These are phyloP conservation scores for Harrya chromipes DNA, from an alignment of 768 basidiomycete species.

Conservation along the genomic window DNA sequence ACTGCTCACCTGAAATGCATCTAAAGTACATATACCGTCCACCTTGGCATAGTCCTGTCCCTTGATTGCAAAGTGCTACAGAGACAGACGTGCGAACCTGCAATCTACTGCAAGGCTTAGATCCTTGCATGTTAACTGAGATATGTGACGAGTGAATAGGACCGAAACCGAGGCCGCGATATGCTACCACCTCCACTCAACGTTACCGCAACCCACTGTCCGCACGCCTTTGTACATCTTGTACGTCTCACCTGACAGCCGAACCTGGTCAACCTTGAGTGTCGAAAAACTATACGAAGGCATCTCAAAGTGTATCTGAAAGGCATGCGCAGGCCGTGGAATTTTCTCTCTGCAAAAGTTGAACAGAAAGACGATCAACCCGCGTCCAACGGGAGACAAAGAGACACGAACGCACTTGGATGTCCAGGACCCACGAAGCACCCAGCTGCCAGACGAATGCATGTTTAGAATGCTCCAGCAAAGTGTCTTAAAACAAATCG, in stretches of 20 bases:
- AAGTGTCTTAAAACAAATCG: conserved; percentile 49
- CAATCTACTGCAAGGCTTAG: neutral
- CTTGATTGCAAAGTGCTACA: neutral
- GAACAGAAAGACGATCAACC: conserved; percentile 2
- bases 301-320: conserved; percentile 71
- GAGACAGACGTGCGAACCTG: neutral
- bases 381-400: neutral
- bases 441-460: conserved; percentile 66
- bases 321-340: conserved; percentile 69
- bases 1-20: conserved; percentile 19
- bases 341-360: conserved; percentile 32
- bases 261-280: conserved; percentile 83
- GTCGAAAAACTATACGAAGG: conserved; percentile 71
- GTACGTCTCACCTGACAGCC: conserved; percentile 73
- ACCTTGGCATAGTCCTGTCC: conserved; percentile 1
- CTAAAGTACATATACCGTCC: conserved; percentile 15
- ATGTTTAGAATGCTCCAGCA: conserved; percentile 76
- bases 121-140: neutral
- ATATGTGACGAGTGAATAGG: neutral
- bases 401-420: conserved; percentile 47
- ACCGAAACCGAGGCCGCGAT: neutral
- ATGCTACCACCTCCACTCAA: conserved; percentile 34
- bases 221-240: conserved; percentile 93
- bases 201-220: conserved; percentile 39
- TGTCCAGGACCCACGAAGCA: conserved; percentile 73